Evolutionary conservation across 2,329 filamentous ascomycete genomes (phyloP).

Genomic region (Periconia sp.): DNA sequence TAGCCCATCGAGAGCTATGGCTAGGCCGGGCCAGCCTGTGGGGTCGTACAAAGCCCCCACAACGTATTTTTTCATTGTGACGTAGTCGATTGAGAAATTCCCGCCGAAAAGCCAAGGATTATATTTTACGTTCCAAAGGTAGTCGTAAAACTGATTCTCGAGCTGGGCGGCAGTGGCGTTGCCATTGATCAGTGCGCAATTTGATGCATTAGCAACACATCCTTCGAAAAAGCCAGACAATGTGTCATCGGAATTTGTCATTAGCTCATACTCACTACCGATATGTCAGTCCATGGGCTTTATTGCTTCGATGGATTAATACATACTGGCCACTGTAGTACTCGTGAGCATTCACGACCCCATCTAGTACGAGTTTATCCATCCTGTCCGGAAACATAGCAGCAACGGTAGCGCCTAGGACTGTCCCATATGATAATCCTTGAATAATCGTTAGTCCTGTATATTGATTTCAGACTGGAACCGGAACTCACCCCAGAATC

Average conservation of each 20-base stretch:
- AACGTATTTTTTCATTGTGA: background rate
- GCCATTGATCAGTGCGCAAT: conserved; percentile 9
- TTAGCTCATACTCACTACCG: conserved; percentile 54
- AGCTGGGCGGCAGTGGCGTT: conserved; percentile 1
- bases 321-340: conserved; percentile 7
- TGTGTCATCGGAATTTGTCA: conserved; percentile 29
- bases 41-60: background rate
- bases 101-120: background rate
- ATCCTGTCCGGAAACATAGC: conserved; percentile 44
- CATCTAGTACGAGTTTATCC: conserved; percentile 45
- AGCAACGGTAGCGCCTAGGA: conserved; percentile 49
- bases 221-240: background rate
- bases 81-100: background rate
- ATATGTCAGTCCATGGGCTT: conserved; percentile 47
- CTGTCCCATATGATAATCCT: conserved; percentile 45
- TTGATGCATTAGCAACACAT: background rate
- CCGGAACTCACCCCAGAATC: conserved; percentile 39
- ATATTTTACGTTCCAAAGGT: background rate
- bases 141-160: background rate
- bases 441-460: background rate
- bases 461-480: background rate
- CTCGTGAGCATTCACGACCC: conserved; percentile 37
- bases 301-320: background rate
- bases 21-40: background rate
- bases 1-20: background rate